Evolutionary conservation across 768 basidiomycete genomes (phyloP).

Genomic region (Lactarius tabidus): DNA sequence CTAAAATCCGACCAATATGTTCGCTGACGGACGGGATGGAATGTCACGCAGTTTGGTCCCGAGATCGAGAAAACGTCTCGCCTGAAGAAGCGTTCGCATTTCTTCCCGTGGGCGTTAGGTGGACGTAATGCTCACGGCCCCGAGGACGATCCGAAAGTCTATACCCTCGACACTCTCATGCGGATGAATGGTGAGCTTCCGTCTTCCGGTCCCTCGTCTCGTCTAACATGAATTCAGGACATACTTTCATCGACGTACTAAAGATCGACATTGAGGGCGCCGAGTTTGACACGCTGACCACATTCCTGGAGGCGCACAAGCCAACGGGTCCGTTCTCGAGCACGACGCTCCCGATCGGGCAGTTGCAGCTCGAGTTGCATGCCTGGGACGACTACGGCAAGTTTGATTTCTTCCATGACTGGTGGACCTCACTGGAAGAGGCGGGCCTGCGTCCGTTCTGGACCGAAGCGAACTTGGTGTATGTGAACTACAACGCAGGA

Average conservation of each 20-base stretch:
- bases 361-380: slow-evolving; percentile 69
- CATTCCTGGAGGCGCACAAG: slow-evolving; percentile 40
- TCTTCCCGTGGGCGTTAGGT: slow-evolving; percentile 37
- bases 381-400: slow-evolving; percentile 33
- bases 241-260: slow-evolving; percentile 65
- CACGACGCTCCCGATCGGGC: slow-evolving; percentile 54
- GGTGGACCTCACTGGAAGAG: slow-evolving; percentile 69
- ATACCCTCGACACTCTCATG: slow-evolving; percentile 62
- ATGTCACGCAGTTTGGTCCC: slow-evolving; percentile 37
- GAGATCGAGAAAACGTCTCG: slow-evolving; percentile 35
- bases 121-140: slow-evolving; percentile 45
- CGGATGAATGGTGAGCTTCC: slow-evolving; percentile 47
- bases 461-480: slow-evolving; percentile 54
- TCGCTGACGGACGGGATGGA: not conserved
- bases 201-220: not conserved
- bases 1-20: not conserved
- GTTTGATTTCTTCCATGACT: slow-evolving; percentile 54
- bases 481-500: slow-evolving; percentile 39
- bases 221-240: slow-evolving; percentile 37
- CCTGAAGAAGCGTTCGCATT: slow-evolving; percentile 39
- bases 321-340: not conserved
- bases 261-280: slow-evolving; percentile 69
- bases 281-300: slow-evolving; percentile 57
- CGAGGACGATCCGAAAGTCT: slow-evolving; percentile 48
- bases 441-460: slow-evolving; percentile 71